Base-by-base conservation (phyloP, 805 yeast species). In the Saccharomyces kudriavzevii region DNA sequence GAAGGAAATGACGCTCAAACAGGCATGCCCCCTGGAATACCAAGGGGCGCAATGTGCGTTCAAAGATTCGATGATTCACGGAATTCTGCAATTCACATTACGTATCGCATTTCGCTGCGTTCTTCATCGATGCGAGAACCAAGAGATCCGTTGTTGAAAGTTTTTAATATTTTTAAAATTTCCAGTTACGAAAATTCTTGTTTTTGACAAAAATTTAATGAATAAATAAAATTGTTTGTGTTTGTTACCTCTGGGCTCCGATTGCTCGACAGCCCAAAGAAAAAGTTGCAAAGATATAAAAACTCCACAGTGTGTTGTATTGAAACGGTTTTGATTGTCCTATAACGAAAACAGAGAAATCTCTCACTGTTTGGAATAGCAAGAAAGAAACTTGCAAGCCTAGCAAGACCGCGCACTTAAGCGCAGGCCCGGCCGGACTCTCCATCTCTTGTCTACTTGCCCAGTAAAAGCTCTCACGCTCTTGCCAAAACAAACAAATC, bases 11-110 rank as follows among this genome's bases (percentile, higher is more conserved):
- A 69, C 74, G 71, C 74, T 69, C 74, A 67, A 66, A 69, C 72
- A 70, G 73, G 70, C 65, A 67, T 69, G 65, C 71, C 69, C 68
- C 61, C 60, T 59, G 72, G 70, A 67, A 64, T 68, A 67, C 72
- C 73, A 65, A 57, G 67, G 68, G 71, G 75, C 67, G 75, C 75
- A 72, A 72, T 71, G 74, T 72, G 76, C 74, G 75, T 72, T 72
- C 74, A 70, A 72, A 71, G 70, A 70, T 70, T 72, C 73, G 72
- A 70, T 72, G 76, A 72, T 69, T 69, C 73, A 70, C 74, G 70
- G 68, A 67, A 56, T 56, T 60, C 63, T 60, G 63, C 63, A 60
- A 60, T 60, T 60, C 75, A 70, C 73, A 70, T 58, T 66, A 71
- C 74, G 64, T 70, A 70, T 71, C 75, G 74, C 74, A 67, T 61